Conservation (phyloP, 257 asterid species). For the Gentiana straminea region DNA sequence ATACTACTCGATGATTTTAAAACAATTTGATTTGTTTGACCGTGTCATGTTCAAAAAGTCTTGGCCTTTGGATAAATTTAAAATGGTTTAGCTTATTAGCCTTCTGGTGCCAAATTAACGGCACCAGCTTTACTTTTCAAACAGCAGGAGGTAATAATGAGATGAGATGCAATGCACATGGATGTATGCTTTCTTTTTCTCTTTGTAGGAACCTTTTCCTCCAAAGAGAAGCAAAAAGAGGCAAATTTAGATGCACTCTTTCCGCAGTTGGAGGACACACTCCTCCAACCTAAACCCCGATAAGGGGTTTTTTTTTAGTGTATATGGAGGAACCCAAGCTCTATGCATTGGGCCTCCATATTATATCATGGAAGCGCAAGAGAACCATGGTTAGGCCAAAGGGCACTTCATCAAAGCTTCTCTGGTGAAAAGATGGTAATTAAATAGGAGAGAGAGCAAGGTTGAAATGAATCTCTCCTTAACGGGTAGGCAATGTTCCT, state of each 20-base stretch:
- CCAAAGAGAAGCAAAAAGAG: conserved; percentile 33
- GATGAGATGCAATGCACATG: conserved; percentile 14
- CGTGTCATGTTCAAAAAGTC: conserved; percentile 19
- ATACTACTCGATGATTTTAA: conserved; percentile 15
- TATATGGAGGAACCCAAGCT: conserved; percentile 24
- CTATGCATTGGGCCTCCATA: conserved; percentile 29
- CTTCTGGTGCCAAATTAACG: conserved; percentile 26
- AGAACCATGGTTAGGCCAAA: conserved; percentile 88
- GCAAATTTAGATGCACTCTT: conserved; percentile 10
- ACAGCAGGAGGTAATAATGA: conserved; percentile 27
- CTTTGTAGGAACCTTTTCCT: conserved; percentile 56
- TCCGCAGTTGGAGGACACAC: conserved; percentile 26
- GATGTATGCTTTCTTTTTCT: conserved; percentile 45
- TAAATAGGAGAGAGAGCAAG: not conserved
- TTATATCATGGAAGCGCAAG: conserved; percentile 11
- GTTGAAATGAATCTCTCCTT: conserved; percentile 33
- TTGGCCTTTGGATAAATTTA: conserved; percentile 11
- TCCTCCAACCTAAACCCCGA: conserved; percentile 22
- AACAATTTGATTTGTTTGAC: conserved; percentile 9
- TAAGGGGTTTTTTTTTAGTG: conserved; percentile 32
- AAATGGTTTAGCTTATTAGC: conserved; percentile 22
- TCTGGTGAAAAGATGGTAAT: conserved; percentile 11
- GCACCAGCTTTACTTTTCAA: conserved; percentile 27
- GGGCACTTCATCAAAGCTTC: conserved; percentile 27
- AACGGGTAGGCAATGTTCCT: conserved; percentile 62